Evolutionary conservation across 116 monocot genomes (phyloP).

Genomic region (Posidonia oceanica): DNA sequence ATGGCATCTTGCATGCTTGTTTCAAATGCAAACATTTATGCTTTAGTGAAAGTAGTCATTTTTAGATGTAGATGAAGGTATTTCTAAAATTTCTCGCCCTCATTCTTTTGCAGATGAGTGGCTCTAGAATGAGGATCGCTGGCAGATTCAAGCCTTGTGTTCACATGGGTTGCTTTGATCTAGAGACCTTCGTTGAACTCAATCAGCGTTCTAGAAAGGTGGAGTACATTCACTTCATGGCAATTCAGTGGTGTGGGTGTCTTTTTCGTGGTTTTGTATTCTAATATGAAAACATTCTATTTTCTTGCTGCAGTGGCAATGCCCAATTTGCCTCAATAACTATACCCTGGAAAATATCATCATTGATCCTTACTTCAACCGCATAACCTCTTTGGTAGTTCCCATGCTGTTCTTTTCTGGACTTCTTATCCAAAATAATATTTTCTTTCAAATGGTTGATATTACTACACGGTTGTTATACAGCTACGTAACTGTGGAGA

Average conservation of each 20-base stretch:
- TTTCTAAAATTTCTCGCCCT: background rate
- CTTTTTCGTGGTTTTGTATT: background rate
- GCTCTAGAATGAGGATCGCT: constrained; percentile 86
- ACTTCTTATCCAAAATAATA: background rate
- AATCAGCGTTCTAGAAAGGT: constrained; percentile 95
- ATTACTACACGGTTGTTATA: background rate
- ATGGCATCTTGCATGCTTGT: too few species aligned
- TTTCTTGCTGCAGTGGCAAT: constrained; percentile 85
- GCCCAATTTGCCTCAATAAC: constrained; percentile 89
- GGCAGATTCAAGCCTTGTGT: constrained; percentile 93
- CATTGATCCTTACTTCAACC: constrained; percentile 97
- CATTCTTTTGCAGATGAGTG: constrained; percentile 69
- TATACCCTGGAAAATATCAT: constrained; percentile 78
- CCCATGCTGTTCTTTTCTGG: background rate
- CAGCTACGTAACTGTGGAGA: constrained; percentile 71
- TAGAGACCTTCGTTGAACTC: constrained; percentile 92
- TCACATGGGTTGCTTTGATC: constrained; percentile 98
- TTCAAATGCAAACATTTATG: too few species aligned
- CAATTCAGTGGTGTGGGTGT: too few species aligned
- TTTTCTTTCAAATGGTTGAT: background rate
- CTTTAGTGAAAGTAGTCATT: too few species aligned
- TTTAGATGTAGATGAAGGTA: too few species aligned
- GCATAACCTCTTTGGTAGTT: constrained; percentile 71
- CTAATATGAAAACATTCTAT: background rate
- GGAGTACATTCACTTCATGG: constrained; percentile 1